These are phyloP conservation scores for Glycyrrhiza uralensis DNA, from an alignment of 306 rosid genomes.

Conservation along the genomic window DNA sequence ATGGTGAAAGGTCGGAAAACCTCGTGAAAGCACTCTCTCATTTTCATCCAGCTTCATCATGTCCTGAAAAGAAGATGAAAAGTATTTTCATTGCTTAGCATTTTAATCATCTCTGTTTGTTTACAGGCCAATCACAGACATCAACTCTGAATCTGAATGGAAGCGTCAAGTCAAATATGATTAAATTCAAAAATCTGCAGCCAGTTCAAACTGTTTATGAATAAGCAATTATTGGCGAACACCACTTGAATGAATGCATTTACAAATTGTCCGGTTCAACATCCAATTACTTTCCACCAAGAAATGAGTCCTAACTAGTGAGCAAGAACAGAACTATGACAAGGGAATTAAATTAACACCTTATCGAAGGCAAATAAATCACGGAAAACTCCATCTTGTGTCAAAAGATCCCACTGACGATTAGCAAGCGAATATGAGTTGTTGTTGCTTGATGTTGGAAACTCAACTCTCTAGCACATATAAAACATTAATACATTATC, in stretches of 20 bases:
- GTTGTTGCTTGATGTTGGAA: conserved; percentile 76
- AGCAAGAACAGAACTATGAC: conserved; percentile 3
- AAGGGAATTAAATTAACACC: conserved; percentile 41
- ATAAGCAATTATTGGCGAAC: conserved; percentile 9
- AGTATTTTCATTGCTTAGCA: neutral
- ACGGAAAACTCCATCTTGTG: conserved; percentile 49
- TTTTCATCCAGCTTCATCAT: conserved; percentile 86
- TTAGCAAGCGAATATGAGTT: conserved; percentile 78
- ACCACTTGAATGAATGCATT: neutral
- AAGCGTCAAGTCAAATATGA: conserved; percentile 16
- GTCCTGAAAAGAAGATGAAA: conserved; percentile 48
- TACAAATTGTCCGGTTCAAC: neutral
- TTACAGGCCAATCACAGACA: neutral
- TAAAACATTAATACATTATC: conserved; percentile 34
- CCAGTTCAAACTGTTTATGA: neutral
- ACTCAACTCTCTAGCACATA: conserved; percentile 73
- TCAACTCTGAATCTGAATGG: neutral
- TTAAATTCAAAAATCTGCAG: conserved; percentile 13
- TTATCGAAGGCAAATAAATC: conserved; percentile 70
- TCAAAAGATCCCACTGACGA: conserved; percentile 83
- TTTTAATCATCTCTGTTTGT: conserved; percentile 10
- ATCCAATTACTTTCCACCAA: conserved; percentile 10
- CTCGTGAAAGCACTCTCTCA: conserved; percentile 61
- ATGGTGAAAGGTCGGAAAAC: conserved; percentile 65
- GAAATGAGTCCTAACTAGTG: neutral